A percentile compares a stretch with the other conserved stretches of the same genome.
phyloP scores from a whole-genome alignment of 1,139 yeast genomes.

The Pichia norvegensis region DNA sequence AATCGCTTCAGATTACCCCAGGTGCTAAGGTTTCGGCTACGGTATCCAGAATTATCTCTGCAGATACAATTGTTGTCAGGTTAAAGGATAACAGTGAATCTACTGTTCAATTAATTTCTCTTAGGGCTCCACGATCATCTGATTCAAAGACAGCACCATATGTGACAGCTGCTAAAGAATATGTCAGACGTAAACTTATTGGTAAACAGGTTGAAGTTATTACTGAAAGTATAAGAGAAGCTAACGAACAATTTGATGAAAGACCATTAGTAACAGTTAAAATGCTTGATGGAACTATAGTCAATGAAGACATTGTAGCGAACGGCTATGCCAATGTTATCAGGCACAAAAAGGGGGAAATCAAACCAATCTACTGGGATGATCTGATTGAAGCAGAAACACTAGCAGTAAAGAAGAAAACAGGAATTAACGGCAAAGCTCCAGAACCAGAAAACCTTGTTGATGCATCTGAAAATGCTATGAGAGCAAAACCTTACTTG shows the following conservation, averaged over 20 bases:
- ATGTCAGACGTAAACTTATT: constrained; percentile 56
- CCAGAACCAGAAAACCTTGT: constrained; percentile 57
- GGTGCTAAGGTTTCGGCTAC: constrained; percentile 50
- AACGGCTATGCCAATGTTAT: constrained; percentile 74
- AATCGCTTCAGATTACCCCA: constrained; percentile 22
- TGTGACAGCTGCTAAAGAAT: constrained; percentile 63
- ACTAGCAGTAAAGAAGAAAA: constrained; percentile 46
- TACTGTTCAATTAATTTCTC: constrained; percentile 66
- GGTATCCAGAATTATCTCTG: constrained; percentile 53
- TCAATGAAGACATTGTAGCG: constrained; percentile 54
- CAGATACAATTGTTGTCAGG: constrained; percentile 58
- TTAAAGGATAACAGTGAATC: constrained; percentile 41
- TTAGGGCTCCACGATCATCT: constrained; percentile 62
- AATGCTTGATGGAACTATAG: constrained; percentile 42
- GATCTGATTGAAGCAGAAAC: constrained; percentile 63
- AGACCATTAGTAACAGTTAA: constrained; percentile 57
- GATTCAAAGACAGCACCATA: constrained; percentile 54
- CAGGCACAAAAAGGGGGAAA: constrained; percentile 67
- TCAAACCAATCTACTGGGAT: constrained; percentile 75
- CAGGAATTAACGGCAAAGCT: constrained; percentile 57
- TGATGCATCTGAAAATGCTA: constrained; percentile 69
- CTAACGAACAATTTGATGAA: constrained; percentile 55
- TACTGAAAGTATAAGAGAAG: constrained; percentile 61
- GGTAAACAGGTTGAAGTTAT: constrained; percentile 59
- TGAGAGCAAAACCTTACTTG: constrained; percentile 68